phyloP scores from a whole-genome alignment of 352 stramenopile genomes.

The Pythium insidiosum region DNA sequence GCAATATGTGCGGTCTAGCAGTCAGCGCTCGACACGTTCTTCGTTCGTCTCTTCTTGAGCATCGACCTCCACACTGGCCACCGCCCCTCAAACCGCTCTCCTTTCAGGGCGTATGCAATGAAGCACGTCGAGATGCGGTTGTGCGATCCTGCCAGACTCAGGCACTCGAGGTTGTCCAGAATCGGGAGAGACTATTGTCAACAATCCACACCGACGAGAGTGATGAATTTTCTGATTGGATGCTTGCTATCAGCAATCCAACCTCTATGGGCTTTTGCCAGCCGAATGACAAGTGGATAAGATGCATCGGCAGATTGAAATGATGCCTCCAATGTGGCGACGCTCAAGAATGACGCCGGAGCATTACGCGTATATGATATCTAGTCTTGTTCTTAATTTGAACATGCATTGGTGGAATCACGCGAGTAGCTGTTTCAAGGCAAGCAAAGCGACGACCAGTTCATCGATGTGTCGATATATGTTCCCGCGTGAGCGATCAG shows the following conservation, averaged over 20 bases:
- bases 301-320: slow-evolving; percentile 7
- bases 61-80: slow-evolving; percentile 8
- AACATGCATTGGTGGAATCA: slow-evolving; percentile 12
- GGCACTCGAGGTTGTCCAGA: too few species aligned
- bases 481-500: slow-evolving; percentile 4
- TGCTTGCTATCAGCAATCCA: too few species aligned
- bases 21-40: slow-evolving; percentile 7
- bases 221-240: too few species aligned
- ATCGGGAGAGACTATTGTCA: too few species aligned
- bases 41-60: neutral
- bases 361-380: slow-evolving; percentile 1
- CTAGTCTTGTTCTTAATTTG: slow-evolving; percentile 3
- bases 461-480: slow-evolving; percentile 4
- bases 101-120: too few species aligned
- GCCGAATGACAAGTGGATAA: neutral
- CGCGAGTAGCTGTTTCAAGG: slow-evolving; percentile 13
- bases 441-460: slow-evolving; percentile 1
- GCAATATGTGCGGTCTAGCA: neutral
- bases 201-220: too few species aligned
- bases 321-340: neutral
- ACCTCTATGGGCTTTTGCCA: too few species aligned
- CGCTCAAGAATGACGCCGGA: neutral
- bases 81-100: too few species aligned
- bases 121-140: too few species aligned
- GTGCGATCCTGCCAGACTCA: too few species aligned